Conservation (phyloP, 176 grass and related monocot species). For the Poa pratensis region DNA sequence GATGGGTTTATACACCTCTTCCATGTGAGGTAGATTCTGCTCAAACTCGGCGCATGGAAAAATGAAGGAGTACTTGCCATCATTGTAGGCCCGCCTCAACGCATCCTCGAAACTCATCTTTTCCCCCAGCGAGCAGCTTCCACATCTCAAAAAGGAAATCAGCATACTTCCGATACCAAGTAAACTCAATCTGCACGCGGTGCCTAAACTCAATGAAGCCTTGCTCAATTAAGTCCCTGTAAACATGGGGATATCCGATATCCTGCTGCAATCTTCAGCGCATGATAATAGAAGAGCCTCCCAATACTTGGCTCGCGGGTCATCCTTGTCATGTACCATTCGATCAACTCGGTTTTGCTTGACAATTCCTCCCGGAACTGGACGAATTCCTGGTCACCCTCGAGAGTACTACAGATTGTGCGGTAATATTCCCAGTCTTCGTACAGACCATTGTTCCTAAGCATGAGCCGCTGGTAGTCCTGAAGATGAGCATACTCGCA, state of each 20-base stretch:
- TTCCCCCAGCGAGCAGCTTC: background rate
- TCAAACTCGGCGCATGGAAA: background rate
- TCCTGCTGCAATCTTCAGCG: background rate
- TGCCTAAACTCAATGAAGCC: background rate
- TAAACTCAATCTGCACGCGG: background rate
- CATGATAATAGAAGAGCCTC: background rate
- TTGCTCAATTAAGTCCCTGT: background rate
- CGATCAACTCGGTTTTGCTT: background rate
- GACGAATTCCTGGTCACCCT: conserved; percentile 17
- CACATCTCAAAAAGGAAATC: background rate
- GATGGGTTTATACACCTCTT: background rate
- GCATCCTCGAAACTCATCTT: conserved; percentile 6
- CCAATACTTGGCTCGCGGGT: background rate
- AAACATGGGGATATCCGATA: background rate
- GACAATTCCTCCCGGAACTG: conserved; percentile 1
- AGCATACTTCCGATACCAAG: background rate
- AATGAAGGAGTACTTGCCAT: background rate
- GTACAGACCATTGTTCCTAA: background rate
- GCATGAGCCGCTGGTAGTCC: too few relatives aligned
- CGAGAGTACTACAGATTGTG: background rate
- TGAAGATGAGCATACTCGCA: too few relatives aligned
- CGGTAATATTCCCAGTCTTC: background rate
- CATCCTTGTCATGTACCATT: fast-evolving
- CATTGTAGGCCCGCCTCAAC: background rate
- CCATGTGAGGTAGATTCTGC: fast-evolving